Conservation (phyloP, 2,329 filamentous ascomycete genomes). For the Seiridium cupressi region DNA sequence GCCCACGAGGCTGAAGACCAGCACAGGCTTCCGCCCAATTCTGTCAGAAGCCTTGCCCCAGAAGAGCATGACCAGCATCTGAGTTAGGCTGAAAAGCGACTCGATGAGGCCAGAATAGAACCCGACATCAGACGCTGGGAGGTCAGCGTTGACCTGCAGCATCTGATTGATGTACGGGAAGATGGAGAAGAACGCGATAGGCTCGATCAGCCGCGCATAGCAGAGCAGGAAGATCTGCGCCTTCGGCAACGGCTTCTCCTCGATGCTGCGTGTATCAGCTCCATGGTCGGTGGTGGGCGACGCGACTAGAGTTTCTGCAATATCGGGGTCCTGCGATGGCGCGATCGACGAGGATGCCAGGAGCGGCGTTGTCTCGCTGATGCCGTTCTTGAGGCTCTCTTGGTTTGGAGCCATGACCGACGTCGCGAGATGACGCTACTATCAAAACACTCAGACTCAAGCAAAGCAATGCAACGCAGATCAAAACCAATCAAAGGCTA, state of each 20-base stretch:
- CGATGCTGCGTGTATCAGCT: conserved; percentile 7
- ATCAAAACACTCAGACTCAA: background rate
- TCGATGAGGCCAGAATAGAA: conserved; percentile 79
- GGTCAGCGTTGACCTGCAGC: conserved; percentile 63
- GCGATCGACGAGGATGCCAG: conserved; percentile 18
- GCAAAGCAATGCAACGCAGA: background rate
- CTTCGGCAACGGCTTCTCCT: conserved; percentile 52
- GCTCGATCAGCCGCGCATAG: conserved; percentile 70
- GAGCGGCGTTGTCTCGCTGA: conserved; percentile 29
- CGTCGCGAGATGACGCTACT: no score
- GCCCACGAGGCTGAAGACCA: conserved; percentile 66
- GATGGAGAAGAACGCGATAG: conserved; percentile 80
- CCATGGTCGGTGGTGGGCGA: background rate
- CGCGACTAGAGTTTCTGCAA: conserved; percentile 16
- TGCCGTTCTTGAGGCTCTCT: background rate
- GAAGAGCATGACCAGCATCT: conserved; percentile 74
- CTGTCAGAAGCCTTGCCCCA: conserved; percentile 71
- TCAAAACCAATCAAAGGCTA: no score
- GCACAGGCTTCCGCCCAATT: conserved; percentile 69
- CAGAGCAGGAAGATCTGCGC: conserved; percentile 72
- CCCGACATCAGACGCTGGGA: conserved; percentile 66
- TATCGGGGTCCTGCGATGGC: conserved; percentile 13
- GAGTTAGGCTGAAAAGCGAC: conserved; percentile 70
- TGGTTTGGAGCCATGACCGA: background rate
- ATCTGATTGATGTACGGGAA: conserved; percentile 80